Evolutionary conservation across 768 basidiomycete genomes (phyloP).

Genomic region (Hemileccinum impolitum): DNA sequence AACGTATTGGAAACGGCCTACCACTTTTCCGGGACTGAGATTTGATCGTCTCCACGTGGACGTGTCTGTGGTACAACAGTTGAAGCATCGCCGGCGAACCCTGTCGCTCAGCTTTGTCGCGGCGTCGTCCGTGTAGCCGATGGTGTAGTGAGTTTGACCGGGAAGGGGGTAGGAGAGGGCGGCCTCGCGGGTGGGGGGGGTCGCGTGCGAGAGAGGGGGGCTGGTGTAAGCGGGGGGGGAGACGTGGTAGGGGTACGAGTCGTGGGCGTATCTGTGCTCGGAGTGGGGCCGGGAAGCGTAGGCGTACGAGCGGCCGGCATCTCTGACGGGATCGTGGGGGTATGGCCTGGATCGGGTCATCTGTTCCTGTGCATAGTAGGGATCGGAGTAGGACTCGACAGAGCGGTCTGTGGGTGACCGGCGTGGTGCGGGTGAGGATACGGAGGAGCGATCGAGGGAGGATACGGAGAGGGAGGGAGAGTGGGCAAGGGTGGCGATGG

Average conservation of each 20-base stretch:
- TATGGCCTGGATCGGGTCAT: constrained; percentile 30
- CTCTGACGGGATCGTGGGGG: constrained; percentile 33
- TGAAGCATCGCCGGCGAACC: constrained; percentile 75
- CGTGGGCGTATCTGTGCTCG: constrained; percentile 33
- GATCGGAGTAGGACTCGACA: constrained; percentile 33
- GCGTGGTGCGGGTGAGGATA: constrained; percentile 55
- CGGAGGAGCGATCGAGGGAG: constrained; percentile 57
- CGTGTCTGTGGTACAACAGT: constrained; percentile 82
- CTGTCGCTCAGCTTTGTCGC: constrained; percentile 77
- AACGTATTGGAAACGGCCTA: constrained; percentile 22
- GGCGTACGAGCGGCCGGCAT: constrained; percentile 29
- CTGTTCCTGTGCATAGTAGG: constrained; percentile 39
- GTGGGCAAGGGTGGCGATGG: constrained; percentile 49
- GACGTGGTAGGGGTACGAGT: constrained; percentile 31
- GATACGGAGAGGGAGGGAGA: constrained; percentile 61
- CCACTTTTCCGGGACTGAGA: constrained; percentile 78
- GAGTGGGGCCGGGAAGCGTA: constrained; percentile 25
- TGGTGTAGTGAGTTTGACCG: constrained; percentile 35
- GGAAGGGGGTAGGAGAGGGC: constrained; percentile 36
- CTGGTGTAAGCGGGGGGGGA: constrained; percentile 25
- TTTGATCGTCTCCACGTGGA: constrained; percentile 78
- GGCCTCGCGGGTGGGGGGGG: constrained; percentile 21
- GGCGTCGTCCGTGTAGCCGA: constrained; percentile 70
- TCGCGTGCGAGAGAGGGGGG: constrained; percentile 26
- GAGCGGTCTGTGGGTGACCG: constrained; percentile 36